Evolutionary conservation across 768 basidiomycete genomes (phyloP).

Genomic region (Tricholoma terreum): DNA sequence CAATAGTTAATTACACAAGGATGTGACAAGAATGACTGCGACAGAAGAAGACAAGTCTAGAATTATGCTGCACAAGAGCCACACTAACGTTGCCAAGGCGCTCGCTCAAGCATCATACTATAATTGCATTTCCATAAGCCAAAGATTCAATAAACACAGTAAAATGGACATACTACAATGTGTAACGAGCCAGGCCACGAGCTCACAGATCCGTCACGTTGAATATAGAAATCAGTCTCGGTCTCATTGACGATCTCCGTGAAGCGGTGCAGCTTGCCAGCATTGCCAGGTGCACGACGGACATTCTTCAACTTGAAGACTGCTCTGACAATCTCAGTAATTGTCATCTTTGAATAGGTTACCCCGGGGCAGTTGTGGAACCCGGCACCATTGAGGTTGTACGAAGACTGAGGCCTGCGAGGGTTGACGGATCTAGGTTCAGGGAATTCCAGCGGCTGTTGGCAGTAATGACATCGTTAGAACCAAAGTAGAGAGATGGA

Average conservation of each 20-base stretch:
- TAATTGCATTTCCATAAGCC: neutral
- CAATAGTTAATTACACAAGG: too few relatives aligned
- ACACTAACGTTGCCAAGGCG: too few relatives aligned
- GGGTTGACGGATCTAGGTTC: slow-evolving; percentile 39
- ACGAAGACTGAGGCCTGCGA: slow-evolving; percentile 28
- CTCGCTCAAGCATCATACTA: neutral
- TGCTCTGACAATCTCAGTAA: slow-evolving; percentile 41
- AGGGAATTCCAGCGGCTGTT: slow-evolving; percentile 40
- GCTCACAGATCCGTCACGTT: slow-evolving; percentile 30
- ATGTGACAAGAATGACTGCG: too few relatives aligned
- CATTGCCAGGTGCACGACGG: slow-evolving; percentile 41
- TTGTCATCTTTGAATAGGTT: slow-evolving; percentile 33
- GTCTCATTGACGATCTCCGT: slow-evolving; percentile 28
- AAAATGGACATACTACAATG: slow-evolving; percentile 25
- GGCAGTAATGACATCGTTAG: neutral
- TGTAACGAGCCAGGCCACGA: slow-evolving; percentile 37
- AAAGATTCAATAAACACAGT: neutral
- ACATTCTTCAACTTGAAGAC: slow-evolving; percentile 44
- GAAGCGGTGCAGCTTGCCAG: slow-evolving; percentile 37
- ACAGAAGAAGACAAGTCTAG: too few relatives aligned
- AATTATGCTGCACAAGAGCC: too few relatives aligned
- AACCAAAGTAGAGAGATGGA: neutral
- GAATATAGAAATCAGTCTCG: slow-evolving; percentile 33
- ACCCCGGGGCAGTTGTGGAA: slow-evolving; percentile 41
- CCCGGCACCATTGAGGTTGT: slow-evolving; percentile 31